Evolutionary conservation across 805 yeast genomes (phyloP).

Genomic region (Ogataea polymorpha): DNA sequence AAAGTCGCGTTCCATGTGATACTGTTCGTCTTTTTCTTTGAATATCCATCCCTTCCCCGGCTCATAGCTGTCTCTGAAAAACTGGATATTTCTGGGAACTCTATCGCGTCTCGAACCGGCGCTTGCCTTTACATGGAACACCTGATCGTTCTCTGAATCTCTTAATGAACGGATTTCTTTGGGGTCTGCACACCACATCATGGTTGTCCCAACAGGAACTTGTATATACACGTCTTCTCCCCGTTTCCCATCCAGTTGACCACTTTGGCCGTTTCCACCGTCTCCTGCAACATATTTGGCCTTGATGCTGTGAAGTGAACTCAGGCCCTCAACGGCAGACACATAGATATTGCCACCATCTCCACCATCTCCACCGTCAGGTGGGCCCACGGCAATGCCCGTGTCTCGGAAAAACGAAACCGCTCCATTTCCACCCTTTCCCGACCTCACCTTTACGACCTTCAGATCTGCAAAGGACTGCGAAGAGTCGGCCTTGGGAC

Average conservation of each 20-base stretch:
- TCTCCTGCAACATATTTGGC: constrained; percentile 66
- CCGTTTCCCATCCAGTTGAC: constrained; percentile 80
- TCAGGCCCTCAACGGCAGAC: constrained; percentile 70
- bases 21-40: constrained; percentile 71
- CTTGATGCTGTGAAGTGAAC: constrained; percentile 67
- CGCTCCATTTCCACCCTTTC: constrained; percentile 86
- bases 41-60: constrained; percentile 90
- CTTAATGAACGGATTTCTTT: constrained; percentile 32
- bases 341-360: constrained; percentile 84
- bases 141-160: constrained; percentile 18
- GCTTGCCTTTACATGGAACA: constrained; percentile 29
- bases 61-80: constrained; percentile 56
- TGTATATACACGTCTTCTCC: constrained; percentile 78
- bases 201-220: constrained; percentile 89
- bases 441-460: constrained; percentile 65
- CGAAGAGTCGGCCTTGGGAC: constrained; percentile 43
- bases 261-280: constrained; percentile 69
- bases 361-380: constrained; percentile 99
- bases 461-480: constrained; percentile 61
- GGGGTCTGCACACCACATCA: constrained; percentile 84
- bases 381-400: constrained; percentile 83
- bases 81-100: constrained; percentile 48
- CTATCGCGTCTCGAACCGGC: constrained; percentile 18
- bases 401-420: constrained; percentile 87
- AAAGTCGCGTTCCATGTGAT: constrained; percentile 62